These are phyloP conservation scores for Ceratobasidium sp. DNA, from an alignment of 1,284 basidiomycete species.

Conservation along the genomic window DNA sequence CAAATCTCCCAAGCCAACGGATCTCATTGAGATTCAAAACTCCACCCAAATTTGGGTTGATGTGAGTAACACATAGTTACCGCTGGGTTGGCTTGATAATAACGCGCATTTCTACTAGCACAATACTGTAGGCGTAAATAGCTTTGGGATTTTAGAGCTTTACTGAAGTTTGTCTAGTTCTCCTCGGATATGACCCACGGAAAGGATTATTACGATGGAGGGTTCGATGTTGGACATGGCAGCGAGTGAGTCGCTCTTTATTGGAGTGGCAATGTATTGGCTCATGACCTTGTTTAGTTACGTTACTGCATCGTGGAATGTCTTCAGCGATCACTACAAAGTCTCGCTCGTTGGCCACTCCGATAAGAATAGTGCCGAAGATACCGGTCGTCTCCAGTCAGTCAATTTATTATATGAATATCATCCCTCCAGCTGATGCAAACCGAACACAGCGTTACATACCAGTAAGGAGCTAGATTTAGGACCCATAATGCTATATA, in stretches of 20 bases:
- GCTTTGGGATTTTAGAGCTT: background rate
- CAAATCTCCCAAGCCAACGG: constrained; percentile 43
- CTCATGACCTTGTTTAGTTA: background rate
- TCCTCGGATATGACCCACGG: constrained; percentile 34
- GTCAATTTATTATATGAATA: background rate
- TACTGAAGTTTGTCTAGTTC: constrained; percentile 16
- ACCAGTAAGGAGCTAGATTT: constrained; percentile 42
- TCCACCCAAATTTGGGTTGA: constrained; percentile 47
- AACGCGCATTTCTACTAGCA: background rate
- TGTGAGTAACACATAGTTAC: background rate
- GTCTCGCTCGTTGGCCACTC: constrained; percentile 36
- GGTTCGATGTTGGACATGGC: constrained; percentile 44
- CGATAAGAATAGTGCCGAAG: constrained; percentile 30
- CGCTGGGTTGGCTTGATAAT: background rate
- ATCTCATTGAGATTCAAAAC: constrained; percentile 45
- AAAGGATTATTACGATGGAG: constrained; percentile 46
- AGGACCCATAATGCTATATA: constrained; percentile 16
- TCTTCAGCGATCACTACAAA: constrained; percentile 37
- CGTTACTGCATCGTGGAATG: constrained; percentile 30
- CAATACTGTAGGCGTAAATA: background rate
- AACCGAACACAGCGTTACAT: constrained; percentile 45
- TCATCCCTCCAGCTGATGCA: constrained; percentile 42
- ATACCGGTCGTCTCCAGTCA: constrained; percentile 20
- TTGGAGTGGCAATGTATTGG: background rate
- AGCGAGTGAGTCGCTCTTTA: constrained; percentile 42